Conservation (phyloP, 352 stramenopile genomes). For the Phytophthora palmivora region DNA sequence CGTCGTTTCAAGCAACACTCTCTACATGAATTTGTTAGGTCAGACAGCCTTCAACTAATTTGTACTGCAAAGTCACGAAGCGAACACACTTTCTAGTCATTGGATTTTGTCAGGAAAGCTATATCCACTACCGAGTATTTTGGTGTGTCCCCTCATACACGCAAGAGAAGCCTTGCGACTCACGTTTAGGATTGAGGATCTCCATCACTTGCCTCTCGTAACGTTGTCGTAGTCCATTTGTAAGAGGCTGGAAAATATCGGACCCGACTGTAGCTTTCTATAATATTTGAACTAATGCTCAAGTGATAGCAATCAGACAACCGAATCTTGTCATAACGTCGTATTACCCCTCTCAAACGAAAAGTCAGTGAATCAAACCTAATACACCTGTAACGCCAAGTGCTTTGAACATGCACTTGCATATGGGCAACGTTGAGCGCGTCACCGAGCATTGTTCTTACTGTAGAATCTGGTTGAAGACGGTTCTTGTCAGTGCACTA, state of each 20-base stretch:
- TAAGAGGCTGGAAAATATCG: not conserved
- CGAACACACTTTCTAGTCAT: no score
- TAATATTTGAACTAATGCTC: slow-evolving; percentile 5
- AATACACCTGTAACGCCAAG: slow-evolving; percentile 9
- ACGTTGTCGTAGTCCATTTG: not conserved
- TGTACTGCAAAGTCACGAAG: not conserved
- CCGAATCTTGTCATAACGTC: slow-evolving; percentile 2
- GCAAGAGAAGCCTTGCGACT: not conserved
- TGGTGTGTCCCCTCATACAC: no score
- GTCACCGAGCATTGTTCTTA: not conserved
- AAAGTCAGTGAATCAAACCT: slow-evolving; percentile 1
- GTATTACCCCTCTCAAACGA: not conserved
- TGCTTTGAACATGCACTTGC: not conserved
- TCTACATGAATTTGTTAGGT: not conserved
- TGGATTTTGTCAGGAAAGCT: no score
- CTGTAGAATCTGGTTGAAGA: slow-evolving; percentile 20
- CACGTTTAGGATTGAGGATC: no score
- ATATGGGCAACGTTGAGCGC: not conserved
- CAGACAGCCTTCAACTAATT: no score
- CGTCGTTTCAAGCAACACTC: not conserved
- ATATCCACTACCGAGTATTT: no score
- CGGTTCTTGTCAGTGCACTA: slow-evolving; percentile 21
- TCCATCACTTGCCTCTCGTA: not conserved
- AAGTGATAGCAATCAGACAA: slow-evolving; percentile 1
- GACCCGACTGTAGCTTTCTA: not conserved